phyloP scores from a whole-genome alignment of 2,329 filamentous ascomycete species.

The Cercospora sojina region DNA sequence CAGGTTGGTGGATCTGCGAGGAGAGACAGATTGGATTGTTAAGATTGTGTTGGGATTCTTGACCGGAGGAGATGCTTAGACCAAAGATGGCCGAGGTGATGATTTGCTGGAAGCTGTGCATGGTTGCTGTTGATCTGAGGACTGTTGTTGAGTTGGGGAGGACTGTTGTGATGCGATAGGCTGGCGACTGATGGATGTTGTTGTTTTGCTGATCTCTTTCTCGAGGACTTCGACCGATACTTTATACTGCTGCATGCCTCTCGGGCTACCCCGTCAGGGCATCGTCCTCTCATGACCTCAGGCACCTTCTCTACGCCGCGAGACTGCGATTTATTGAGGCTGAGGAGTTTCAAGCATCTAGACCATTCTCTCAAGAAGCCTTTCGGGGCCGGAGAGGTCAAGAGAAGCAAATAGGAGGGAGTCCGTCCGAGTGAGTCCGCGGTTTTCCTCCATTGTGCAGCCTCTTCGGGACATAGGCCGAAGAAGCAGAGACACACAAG shows the following conservation, averaged over 20 bases:
- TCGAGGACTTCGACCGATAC: neutral
- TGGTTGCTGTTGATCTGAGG: neutral
- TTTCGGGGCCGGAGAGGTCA: neutral
- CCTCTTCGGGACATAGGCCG: neutral
- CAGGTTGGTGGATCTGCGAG: neutral
- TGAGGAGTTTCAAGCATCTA: neutral
- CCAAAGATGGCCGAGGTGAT: constrained; percentile 7
- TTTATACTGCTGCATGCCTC: neutral
- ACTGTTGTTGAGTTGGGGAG: neutral
- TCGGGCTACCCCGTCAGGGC: neutral
- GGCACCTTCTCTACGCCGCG: neutral
- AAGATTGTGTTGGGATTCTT: neutral
- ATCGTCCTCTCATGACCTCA: neutral
- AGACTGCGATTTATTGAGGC: neutral
- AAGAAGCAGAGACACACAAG: neutral
- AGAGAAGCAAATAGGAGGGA: neutral
- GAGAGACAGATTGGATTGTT: neutral
- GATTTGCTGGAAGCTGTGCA: constrained; percentile 4
- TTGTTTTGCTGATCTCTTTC: neutral
- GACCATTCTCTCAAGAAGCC: neutral
- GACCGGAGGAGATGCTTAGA: neutral
- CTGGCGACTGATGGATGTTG: neutral
- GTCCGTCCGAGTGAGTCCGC: neutral
- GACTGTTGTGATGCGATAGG: neutral
- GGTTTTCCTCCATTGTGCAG: neutral